phyloP scores from a whole-genome alignment of 768 basidiomycete genomes.

The Kockovaella imperatae region DNA sequence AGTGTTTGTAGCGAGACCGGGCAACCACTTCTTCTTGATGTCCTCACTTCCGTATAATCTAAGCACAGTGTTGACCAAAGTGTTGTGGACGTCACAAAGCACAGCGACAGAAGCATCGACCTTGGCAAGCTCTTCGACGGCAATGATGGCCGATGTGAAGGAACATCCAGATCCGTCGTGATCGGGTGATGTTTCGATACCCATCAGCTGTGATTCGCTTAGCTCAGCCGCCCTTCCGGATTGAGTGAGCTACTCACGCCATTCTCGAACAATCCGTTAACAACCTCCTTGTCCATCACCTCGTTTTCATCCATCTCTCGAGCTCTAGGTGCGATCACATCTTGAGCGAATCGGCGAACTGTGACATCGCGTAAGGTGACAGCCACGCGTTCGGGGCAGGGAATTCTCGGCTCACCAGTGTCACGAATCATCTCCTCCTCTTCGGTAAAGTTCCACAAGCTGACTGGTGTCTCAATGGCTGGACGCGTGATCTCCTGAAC shows the following conservation, averaged over 20 bases:
- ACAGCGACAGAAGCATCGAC: slow-evolving; percentile 95
- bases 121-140: slow-evolving; percentile 93
- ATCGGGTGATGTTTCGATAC: slow-evolving; percentile 79
- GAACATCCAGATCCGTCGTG: slow-evolving; percentile 81
- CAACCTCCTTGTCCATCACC: slow-evolving; percentile 76
- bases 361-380: background rate
- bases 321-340: slow-evolving; percentile 83
- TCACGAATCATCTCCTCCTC: slow-evolving; percentile 93
- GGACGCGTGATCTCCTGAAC: slow-evolving; percentile 29
- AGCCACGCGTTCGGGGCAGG: background rate
- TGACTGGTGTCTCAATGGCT: slow-evolving; percentile 36
- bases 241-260: slow-evolving; percentile 56
- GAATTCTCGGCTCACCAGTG: slow-evolving; percentile 54
- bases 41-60: slow-evolving; percentile 75
- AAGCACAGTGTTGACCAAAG: slow-evolving; percentile 89
- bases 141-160: slow-evolving; percentile 91
- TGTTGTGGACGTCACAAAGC: slow-evolving; percentile 96
- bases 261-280: slow-evolving; percentile 86
- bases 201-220: slow-evolving; percentile 67
- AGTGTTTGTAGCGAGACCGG: slow-evolving; percentile 67
- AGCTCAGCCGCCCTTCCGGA: background rate
- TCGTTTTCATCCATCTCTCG: slow-evolving; percentile 98
- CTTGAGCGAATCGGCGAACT: slow-evolving; percentile 82
- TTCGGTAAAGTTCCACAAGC: slow-evolving; percentile 72
- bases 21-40: slow-evolving; percentile 82